phyloP scores from a whole-genome alignment of 257 asterid species.

The Lavandula angustifolia region DNA sequence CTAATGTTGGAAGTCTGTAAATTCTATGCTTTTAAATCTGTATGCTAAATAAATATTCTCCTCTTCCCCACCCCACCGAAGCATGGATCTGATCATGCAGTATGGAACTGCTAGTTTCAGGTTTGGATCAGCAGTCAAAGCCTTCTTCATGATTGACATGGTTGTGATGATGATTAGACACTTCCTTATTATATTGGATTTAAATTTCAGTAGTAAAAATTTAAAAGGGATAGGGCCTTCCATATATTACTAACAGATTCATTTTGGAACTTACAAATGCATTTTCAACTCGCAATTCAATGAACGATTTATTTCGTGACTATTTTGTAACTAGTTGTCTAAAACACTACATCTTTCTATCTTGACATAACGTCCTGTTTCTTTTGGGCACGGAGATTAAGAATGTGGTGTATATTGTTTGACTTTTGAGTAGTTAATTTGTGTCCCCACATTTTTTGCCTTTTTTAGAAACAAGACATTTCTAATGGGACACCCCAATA shows the following conservation, averaged over 20 bases:
- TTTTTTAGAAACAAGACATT: too few species aligned
- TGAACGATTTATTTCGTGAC: background rate
- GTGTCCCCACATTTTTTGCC: too few species aligned
- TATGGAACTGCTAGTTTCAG: background rate
- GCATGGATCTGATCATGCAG: background rate
- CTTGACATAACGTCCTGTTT: background rate
- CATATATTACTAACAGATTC: background rate
- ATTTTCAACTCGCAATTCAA: background rate
- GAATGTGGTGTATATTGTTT: too few species aligned
- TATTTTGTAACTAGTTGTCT: background rate
- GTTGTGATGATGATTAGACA: background rate
- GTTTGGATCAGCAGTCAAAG: background rate
- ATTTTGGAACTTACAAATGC: background rate
- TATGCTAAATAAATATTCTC: background rate
- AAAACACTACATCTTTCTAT: background rate
- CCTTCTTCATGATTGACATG: background rate
- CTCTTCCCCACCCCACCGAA: background rate
- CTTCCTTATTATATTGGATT: background rate
- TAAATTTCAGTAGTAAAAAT: background rate
- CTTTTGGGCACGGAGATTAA: too few species aligned
- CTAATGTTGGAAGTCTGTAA: constrained; percentile 8
- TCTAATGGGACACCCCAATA: too few species aligned
- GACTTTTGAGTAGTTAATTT: too few species aligned
- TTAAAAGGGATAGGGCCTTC: background rate
- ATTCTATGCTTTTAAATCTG: constrained; percentile 4